Conservation (phyloP, 257 asterid genomes). For the Solanum chmielewskii region DNA sequence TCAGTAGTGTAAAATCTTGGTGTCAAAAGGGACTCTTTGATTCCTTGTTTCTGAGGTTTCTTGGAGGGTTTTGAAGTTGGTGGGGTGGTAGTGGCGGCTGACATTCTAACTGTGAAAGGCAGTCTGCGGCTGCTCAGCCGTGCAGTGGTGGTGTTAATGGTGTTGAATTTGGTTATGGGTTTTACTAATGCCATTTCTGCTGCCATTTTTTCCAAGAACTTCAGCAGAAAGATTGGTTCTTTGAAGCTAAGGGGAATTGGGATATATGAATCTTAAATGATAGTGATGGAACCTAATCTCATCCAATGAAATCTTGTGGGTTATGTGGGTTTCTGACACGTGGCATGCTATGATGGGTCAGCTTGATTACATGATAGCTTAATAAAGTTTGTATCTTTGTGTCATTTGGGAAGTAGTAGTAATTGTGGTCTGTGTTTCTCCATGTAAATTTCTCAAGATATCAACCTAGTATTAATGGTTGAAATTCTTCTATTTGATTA, state of each 20-base stretch:
- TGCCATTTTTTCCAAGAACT: slow-evolving; percentile 23
- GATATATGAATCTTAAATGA: slow-evolving; percentile 11
- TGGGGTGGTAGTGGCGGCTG: slow-evolving; percentile 34
- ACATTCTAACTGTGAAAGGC: slow-evolving; percentile 39
- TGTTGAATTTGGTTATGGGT: slow-evolving; percentile 44
- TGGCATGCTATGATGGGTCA: slow-evolving; percentile 29
- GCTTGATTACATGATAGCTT: slow-evolving; percentile 24
- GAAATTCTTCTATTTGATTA: neutral
- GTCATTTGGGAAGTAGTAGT: neutral
- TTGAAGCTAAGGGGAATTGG: neutral
- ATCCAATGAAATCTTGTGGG: slow-evolving; percentile 56
- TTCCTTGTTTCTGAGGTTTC: slow-evolving; percentile 44
- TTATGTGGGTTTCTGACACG: slow-evolving; percentile 33
- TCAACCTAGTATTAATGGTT: neutral
- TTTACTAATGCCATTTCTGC: slow-evolving; percentile 66
- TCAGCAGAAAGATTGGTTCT: neutral
- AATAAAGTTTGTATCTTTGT: neutral
- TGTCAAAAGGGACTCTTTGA: slow-evolving; percentile 57
- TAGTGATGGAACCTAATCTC: slow-evolving; percentile 30
- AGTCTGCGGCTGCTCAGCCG: slow-evolving; percentile 6
- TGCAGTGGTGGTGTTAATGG: slow-evolving; percentile 20
- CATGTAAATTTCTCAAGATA: neutral
- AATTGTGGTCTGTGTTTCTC: slow-evolving; percentile 21
- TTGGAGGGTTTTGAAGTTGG: slow-evolving; percentile 21
- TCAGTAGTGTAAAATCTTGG: slow-evolving; percentile 91